Conservation (phyloP, 768 basidiomycete species). For the Mycena rebaudengoi region DNA sequence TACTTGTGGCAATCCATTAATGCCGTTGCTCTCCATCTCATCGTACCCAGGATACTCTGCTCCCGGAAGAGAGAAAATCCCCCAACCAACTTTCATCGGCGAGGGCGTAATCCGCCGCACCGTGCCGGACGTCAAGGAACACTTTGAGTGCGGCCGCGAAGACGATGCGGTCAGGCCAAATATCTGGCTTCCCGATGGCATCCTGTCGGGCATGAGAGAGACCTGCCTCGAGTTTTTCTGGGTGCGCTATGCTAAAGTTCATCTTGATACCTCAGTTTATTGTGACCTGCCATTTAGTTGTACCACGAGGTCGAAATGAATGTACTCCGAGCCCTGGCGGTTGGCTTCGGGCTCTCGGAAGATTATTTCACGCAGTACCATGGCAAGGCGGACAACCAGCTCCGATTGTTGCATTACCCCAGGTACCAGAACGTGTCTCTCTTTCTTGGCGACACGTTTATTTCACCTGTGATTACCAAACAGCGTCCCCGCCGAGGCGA, state of each 20-base stretch:
- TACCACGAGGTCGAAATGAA: conserved; percentile 52
- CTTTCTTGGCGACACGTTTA: not conserved
- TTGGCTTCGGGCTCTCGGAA: conserved; percentile 52
- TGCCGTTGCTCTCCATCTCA: not conserved
- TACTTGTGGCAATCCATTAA: not conserved
- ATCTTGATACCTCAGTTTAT: not conserved
- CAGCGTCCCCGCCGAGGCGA: conserved; percentile 42
- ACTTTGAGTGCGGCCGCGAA: conserved; percentile 63
- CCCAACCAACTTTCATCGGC: not conserved
- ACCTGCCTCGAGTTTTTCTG: conserved; percentile 61
- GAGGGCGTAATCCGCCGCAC: conserved; percentile 27
- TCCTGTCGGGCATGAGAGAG: conserved; percentile 62
- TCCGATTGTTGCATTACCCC: conserved; percentile 67
- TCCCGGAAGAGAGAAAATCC: conserved; percentile 40
- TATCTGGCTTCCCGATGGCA: conserved; percentile 63
- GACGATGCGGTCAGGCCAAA: conserved; percentile 57
- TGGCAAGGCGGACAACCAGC: conserved; percentile 56
- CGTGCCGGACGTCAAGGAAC: conserved; percentile 57
- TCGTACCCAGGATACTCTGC: conserved; percentile 38
- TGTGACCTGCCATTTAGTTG: conserved; percentile 34
- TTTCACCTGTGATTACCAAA: not conserved
- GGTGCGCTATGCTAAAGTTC: conserved; percentile 35
- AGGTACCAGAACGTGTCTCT: conserved; percentile 29
- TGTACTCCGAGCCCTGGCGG: conserved; percentile 57
- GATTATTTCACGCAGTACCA: conserved; percentile 56